Evolutionary conservation across 257 asterid species (phyloP).

Genomic region (Petunia axillaris): DNA sequence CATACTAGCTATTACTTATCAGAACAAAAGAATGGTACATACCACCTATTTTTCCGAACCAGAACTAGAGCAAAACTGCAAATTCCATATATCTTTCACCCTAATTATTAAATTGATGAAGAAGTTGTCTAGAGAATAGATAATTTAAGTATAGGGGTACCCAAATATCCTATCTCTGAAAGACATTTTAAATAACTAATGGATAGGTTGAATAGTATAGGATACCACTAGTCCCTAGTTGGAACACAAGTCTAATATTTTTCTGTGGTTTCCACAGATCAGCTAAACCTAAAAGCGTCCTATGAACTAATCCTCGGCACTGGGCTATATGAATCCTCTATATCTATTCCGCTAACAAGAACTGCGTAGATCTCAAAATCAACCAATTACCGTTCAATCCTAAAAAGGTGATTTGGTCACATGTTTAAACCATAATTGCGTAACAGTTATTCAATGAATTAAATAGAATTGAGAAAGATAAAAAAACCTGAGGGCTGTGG

Average conservation of each 20-base stretch:
- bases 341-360: neutral
- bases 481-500: neutral
- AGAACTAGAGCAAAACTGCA: neutral
- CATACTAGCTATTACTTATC: too few relatives aligned
- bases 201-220: neutral
- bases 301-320: neutral
- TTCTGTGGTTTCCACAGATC: neutral
- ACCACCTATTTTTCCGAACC: neutral
- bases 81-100: neutral
- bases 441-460: too few relatives aligned
- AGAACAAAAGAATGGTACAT: too few relatives aligned
- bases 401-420: too few relatives aligned
- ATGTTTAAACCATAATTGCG: too few relatives aligned
- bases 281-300: neutral
- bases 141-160: neutral
- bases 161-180: neutral
- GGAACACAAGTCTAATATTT: neutral
- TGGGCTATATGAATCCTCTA: neutral
- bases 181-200: neutral
- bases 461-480: neutral
- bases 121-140: neutral
- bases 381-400: too few relatives aligned
- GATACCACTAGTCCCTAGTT: neutral
- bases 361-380: too few relatives aligned
- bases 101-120: neutral